Evolutionary conservation across 106 monocot species (phyloP), one percentile per base, ranked within the genome.

Genomic region (Platanthera guangdongensis): DNA sequence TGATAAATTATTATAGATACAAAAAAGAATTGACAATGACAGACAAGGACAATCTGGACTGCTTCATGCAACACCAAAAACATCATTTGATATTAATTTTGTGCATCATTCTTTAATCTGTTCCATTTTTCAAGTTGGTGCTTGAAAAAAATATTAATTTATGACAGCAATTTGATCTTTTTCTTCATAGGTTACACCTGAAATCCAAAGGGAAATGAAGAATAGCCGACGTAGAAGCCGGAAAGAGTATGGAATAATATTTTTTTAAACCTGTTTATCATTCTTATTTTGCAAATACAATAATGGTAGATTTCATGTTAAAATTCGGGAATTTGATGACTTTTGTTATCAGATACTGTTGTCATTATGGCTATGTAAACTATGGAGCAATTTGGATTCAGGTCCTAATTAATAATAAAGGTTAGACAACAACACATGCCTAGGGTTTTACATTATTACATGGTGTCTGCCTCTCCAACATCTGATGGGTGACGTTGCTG

Each of bases 151-250:
- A 51, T 15, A 51, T 21, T 3, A 19, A 18, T 28, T 14, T 28
- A 52, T 74, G 54, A 50, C 2, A 62, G 54, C 45, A 9, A 49
- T 79, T 67, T 16, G 70, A 47, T 4, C 47, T 76, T 10, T 80
- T 25, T 78, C 53, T 68, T 5, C 16, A 21, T 80, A 97, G 97
- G 94, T 97, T 74, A 97, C 97, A n/a, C 97, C 97, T 30, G 97
- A 97, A 83, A 94, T 97, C 25, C 82, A 81, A 25, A 81, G 97
- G 81, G 97, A 97, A 75, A 82, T 97, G 3, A 87, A 87, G 70
- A 85, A 78, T 47, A 97, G 97, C 79, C 83, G 77, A 52, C 89
- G 83, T 50, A 87, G 93, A 10, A 94, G 97, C 5, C 89, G 90
- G 60, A 93, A 90, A 74, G 1, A 30, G 11, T 32, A 65, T 65